These are phyloP conservation scores for Candida parachauliodes DNA, from an alignment of 805 yeast genomes.

Conservation along the genomic window DNA sequence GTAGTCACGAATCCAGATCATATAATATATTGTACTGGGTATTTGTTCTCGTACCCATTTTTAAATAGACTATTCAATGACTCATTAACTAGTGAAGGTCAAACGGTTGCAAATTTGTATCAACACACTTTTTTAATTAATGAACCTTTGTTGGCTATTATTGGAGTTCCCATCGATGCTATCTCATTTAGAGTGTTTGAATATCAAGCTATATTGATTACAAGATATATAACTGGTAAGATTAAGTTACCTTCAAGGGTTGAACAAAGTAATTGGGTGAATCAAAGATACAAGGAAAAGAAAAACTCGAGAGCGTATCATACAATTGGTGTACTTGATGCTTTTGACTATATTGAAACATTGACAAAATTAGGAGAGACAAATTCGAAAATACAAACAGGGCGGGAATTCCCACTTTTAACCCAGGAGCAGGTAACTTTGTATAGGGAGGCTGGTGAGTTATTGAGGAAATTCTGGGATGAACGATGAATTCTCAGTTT, in stretches of 20 bases:
- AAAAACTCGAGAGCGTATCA: constrained; percentile 39
- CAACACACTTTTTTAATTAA: constrained; percentile 54
- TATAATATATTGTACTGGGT: constrained; percentile 74
- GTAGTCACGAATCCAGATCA: constrained; percentile 47
- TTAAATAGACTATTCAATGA: constrained; percentile 32
- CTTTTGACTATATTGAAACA: constrained; percentile 20
- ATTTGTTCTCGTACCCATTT: constrained; percentile 63
- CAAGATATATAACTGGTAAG: constrained; percentile 58
- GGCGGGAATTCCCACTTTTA: constrained; percentile 21
- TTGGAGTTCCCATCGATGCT: constrained; percentile 59
- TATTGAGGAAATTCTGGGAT: constrained; percentile 19
- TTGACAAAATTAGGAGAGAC: constrained; percentile 23
- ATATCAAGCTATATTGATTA: constrained; percentile 61
- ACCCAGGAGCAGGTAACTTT: constrained; percentile 14
- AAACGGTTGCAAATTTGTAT: constrained; percentile 43
- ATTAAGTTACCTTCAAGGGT: constrained; percentile 45
- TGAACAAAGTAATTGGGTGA: constrained; percentile 46
- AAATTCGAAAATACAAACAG: constrained; percentile 11
- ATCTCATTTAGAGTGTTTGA: constrained; percentile 61
- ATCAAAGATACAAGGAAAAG: constrained; percentile 31
- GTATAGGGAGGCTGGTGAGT: constrained; percentile 14
- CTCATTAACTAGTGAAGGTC: constrained; percentile 27
- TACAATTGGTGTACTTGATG: constrained; percentile 31
- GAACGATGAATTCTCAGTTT: constrained; percentile 11
- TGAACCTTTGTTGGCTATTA: constrained; percentile 63